Evolutionary conservation across 78 protist genomes (phyloP).

Genomic region (Isochrysis galbana): DNA sequence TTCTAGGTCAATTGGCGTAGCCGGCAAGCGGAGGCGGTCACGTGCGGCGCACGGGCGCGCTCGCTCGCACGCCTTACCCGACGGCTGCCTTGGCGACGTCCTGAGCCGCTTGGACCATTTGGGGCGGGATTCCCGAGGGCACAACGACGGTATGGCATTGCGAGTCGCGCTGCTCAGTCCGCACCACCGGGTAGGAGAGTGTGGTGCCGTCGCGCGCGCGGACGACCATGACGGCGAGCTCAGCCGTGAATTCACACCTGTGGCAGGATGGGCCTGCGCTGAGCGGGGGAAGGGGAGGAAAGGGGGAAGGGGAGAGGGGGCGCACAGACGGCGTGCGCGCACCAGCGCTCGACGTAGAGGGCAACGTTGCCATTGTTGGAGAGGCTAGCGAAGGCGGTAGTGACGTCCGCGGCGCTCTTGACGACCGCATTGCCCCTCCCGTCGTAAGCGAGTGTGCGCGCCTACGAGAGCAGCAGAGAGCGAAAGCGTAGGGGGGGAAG

Average conservation of each 20-base stretch:
- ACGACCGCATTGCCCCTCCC: conserved; percentile 62
- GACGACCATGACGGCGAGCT: conserved; percentile 82
- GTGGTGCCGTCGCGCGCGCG: conserved; percentile 52
- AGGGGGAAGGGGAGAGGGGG: too few species aligned
- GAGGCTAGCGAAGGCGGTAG: not conserved
- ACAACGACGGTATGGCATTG: conserved; percentile 44
- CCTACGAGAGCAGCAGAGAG: too few species aligned
- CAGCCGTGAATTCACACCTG: conserved; percentile 27
- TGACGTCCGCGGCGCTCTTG: not conserved
- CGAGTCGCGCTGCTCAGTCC: conserved; percentile 61
- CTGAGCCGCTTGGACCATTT: too few species aligned
- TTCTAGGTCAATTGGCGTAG: too few species aligned
- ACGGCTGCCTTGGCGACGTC: too few species aligned
- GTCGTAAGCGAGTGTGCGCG: conserved; percentile 61
- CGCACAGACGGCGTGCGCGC: too few species aligned
- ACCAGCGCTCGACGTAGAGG: conserved; percentile 58
- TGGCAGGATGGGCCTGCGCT: too few species aligned
- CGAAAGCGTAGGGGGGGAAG: too few species aligned
- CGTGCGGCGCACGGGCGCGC: too few species aligned
- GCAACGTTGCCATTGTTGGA: not conserved
- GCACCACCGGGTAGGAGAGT: conserved; percentile 66
- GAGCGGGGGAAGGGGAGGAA: too few species aligned
- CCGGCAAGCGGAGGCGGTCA: too few species aligned
- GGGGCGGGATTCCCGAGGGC: not conserved
- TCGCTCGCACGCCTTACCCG: too few species aligned